Evolutionary conservation across 2,329 filamentous ascomycete species (phyloP), one percentile per base, ranked within the genome.

Genomic region (Fusarium chaquense): DNA sequence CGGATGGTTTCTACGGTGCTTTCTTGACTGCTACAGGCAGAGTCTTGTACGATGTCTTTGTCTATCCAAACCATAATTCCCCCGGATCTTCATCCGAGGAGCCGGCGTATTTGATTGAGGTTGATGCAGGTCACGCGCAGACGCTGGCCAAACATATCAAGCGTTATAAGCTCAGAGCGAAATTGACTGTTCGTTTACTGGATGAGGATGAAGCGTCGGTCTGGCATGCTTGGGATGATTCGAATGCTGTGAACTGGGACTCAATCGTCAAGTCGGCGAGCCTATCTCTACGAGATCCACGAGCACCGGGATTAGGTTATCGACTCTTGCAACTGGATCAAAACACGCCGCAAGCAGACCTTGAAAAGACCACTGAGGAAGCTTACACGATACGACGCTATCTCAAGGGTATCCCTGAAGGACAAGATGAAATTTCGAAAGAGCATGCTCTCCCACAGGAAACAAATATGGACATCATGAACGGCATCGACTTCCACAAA

Each of bases 401-500:
- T 74, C 80, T 96, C 32, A 84, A 87, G 58, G 96, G 96, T 51
- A 87, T 99, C 2, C 84, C 95, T 1, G 96, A 99, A 81, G 95
- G 96, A 3, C 92, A 93, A 77, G 78, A 82, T 18, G 96, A 99
- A 82, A 90, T 99, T 22, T 78, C 88, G 9, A 82, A 85, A 62
- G 91, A 91, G 69, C 82, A 86, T 20, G 90, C 93, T 1, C 83
- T 99, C 57, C 95, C 96, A 2, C 90, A 94, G 79, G 95, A 98
- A 80, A 91, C 86, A 76, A 98, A 98, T 78, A 86, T 98, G 78
- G 96, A 99, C 80, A 82, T 93, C 63, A 93, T 93, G 86, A 87
- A 88, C 49, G 96, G 89, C 28, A 91, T 99, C 71, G 93, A 98
- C 80, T 99, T 96, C 82, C 89, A 89, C 76, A 99, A 99, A 82